Percentiles rank a stretch among this genome's conserved stretches.
Evolutionary conservation across 352 stramenopile genomes (phyloP).

Genomic region (Pythium diclinum): DNA sequence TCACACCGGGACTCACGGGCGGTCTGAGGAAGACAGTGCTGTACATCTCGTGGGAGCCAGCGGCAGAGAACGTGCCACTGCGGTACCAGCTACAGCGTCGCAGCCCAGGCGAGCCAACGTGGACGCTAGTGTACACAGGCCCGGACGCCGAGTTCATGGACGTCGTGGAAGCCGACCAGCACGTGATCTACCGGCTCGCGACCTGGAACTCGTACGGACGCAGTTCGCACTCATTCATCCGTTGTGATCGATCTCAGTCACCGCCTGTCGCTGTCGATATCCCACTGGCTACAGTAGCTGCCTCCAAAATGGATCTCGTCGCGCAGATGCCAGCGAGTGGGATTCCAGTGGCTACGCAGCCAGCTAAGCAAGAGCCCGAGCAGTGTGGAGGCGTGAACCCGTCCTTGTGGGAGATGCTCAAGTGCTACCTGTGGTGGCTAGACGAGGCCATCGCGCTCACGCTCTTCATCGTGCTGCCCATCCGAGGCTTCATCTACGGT

Average conservation of each 20-base stretch:
- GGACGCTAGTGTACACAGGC: constrained; percentile 57
- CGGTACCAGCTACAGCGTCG: constrained; percentile 73
- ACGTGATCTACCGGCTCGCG: constrained; percentile 71
- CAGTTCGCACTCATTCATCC: constrained; percentile 55
- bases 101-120: constrained; percentile 52
- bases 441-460: constrained; percentile 76
- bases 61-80: constrained; percentile 39
- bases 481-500: constrained; percentile 80
- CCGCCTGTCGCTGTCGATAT: not conserved
- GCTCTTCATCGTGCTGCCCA: constrained; percentile 69
- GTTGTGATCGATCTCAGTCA: constrained; percentile 32
- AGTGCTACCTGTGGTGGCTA: constrained; percentile 83
- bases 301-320: not conserved
- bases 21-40: constrained; percentile 32
- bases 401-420: constrained; percentile 36
- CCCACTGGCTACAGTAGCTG: not conserved
- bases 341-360: not conserved
- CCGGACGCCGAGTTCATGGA: constrained; percentile 74
- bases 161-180: constrained; percentile 44
- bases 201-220: constrained; percentile 84
- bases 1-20: constrained; percentile 13
- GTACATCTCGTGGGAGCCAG: constrained; percentile 55
- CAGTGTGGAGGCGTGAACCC: not conserved
- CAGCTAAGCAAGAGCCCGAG: constrained; percentile 2
- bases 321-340: not conserved